phyloP scores from a whole-genome alignment of 73 alveolate genomes.

The Effrenium voratum region DNA sequence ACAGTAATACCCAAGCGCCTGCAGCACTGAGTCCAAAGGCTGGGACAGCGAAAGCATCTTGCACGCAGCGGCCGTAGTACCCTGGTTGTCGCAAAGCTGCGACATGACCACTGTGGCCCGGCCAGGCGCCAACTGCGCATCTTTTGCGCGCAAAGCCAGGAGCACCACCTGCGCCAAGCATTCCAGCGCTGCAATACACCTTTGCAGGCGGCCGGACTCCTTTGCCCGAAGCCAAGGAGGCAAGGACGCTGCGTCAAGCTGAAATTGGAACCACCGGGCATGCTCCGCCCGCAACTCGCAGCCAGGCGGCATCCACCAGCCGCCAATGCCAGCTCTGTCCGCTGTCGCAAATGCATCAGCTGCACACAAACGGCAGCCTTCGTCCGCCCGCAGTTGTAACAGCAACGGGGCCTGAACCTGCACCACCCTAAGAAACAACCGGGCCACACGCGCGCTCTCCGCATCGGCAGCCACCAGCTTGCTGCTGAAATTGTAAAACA shows the following conservation, averaged over 20 bases:
- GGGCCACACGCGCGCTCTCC: neutral
- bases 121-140: neutral
- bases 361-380: neutral
- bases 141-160: neutral
- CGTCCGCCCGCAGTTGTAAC: neutral
- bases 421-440: neutral
- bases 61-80: neutral
- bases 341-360: neutral
- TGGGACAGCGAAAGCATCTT: neutral
- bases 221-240: conserved; percentile 49
- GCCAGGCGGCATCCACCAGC: conserved; percentile 25
- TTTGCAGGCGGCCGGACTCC: neutral
- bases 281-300: neutral
- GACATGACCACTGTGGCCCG: neutral
- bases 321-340: conserved; percentile 22
- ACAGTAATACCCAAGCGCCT: too few species aligned
- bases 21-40: too few species aligned
- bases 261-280: neutral
- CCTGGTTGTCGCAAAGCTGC: conserved; percentile 16
- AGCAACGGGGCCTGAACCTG: neutral
- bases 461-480: neutral
- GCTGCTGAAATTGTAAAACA: neutral
- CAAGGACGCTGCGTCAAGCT: neutral
- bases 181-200: conserved; percentile 14
- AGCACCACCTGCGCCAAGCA: conserved; percentile 26